A percentile compares a stretch with the other conserved stretches of the same genome.
Conservation (phyloP, 805 yeast genomes). For the Candida argentea region DNA sequence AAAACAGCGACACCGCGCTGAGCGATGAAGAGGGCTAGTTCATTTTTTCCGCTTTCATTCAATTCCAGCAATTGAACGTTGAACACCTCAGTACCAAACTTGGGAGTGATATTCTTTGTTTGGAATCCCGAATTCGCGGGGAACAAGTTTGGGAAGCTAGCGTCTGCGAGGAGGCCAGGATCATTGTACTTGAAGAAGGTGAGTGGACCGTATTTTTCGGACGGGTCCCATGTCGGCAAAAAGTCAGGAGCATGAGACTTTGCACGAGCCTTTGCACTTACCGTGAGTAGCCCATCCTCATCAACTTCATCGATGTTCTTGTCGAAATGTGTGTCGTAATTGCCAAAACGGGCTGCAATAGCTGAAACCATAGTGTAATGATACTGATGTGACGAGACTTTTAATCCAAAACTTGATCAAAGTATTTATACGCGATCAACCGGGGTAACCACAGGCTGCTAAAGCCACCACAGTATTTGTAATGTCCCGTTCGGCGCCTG, state of each 20-base stretch:
- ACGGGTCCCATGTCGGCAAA: constrained; percentile 63
- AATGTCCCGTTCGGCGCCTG: too few relatives aligned
- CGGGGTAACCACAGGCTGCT: too few relatives aligned
- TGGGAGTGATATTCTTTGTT: constrained; percentile 47
- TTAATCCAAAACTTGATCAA: too few relatives aligned
- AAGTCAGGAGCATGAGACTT: constrained; percentile 39
- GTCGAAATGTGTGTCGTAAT: constrained; percentile 39
- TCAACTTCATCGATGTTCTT: constrained; percentile 41
- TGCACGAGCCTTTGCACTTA: constrained; percentile 28
- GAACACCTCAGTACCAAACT: constrained; percentile 54
- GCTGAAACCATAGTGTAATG: neutral
- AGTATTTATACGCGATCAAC: too few relatives aligned
- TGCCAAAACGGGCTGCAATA: constrained; percentile 19
- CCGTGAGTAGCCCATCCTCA: constrained; percentile 38
- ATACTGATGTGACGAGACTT: neutral
- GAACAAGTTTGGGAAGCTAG: constrained; percentile 41
- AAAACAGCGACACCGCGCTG: constrained; percentile 62
- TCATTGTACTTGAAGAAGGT: constrained; percentile 49
- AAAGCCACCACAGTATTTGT: too few relatives aligned
- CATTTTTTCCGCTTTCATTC: constrained; percentile 48
- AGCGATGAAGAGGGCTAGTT: constrained; percentile 58
- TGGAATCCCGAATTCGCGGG: constrained; percentile 20
- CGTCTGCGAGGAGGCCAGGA: constrained; percentile 61
- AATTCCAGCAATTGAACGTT: constrained; percentile 53
- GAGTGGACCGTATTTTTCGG: constrained; percentile 39